Evolutionary conservation across 305 asterid genomes (phyloP).

Genomic region (Plantago rigida): DNA sequence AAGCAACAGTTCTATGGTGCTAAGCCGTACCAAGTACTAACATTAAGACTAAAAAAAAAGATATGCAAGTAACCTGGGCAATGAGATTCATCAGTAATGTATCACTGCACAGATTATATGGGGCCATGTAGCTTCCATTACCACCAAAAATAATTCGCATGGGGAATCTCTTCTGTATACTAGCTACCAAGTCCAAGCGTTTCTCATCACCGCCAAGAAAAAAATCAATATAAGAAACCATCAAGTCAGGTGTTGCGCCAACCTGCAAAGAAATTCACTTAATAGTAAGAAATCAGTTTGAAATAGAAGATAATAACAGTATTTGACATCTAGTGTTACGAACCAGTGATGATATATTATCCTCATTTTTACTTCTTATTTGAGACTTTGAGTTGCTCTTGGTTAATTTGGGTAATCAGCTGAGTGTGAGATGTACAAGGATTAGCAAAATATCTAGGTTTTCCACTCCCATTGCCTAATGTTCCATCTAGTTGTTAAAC

Average conservation of each 20-base stretch:
- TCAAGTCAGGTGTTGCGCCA: constrained; percentile 93
- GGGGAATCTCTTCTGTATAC: constrained; percentile 87
- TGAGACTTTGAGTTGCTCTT: neutral
- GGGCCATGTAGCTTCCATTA: constrained; percentile 91
- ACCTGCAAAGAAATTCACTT: constrained; percentile 46
- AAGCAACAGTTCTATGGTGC: constrained; percentile 1
- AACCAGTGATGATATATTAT: neutral
- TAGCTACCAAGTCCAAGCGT: constrained; percentile 75
- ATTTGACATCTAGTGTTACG: neutral
- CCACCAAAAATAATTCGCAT: constrained; percentile 89
- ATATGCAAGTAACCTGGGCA: constrained; percentile 60
- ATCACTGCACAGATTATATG: constrained; percentile 75
- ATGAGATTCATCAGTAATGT: constrained; percentile 77
- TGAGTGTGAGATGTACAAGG: too few relatives aligned
- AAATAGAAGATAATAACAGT: constrained; percentile 1
- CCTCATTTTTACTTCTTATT: constrained; percentile 6
- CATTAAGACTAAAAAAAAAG: constrained; percentile 16
- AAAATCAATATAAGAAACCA: constrained; percentile 85
- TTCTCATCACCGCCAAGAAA: constrained; percentile 97
- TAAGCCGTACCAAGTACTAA: constrained; percentile 5
- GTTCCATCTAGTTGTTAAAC: too few relatives aligned
- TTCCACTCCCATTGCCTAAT: too few relatives aligned
- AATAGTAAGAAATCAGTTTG: neutral
- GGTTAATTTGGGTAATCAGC: neutral
- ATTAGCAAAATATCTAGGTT: too few relatives aligned